A percentile compares a stretch with the other conserved stretches of the same genome.
Evolutionary conservation across 768 basidiomycete genomes (phyloP).

Genomic region (Amanita brunnescens): DNA sequence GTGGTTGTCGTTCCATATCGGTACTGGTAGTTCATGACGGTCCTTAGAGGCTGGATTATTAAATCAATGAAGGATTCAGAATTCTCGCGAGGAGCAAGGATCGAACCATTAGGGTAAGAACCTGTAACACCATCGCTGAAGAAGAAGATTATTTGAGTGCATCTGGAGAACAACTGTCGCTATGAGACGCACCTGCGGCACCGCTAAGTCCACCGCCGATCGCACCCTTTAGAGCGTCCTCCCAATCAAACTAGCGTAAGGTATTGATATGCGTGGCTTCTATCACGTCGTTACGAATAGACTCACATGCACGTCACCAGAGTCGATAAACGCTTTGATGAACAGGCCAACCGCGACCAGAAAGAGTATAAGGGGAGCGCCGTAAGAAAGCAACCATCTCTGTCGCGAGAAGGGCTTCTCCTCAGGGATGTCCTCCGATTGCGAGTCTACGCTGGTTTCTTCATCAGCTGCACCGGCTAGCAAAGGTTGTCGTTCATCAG

Average conservation of each 20-base stretch:
- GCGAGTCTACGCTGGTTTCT: too few species aligned
- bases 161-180: background rate
- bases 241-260: slow-evolving; percentile 61
- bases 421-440: background rate
- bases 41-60: slow-evolving; percentile 65
- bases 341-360: slow-evolving; percentile 38
- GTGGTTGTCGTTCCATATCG: slow-evolving; percentile 75
- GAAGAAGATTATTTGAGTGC: background rate
- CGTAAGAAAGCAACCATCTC: slow-evolving; percentile 13
- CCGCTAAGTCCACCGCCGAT: slow-evolving; percentile 88
- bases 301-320: slow-evolving; percentile 58
- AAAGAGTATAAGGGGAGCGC: slow-evolving; percentile 25
- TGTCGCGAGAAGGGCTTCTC: background rate
- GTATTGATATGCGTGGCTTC: background rate
- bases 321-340: slow-evolving; percentile 63
- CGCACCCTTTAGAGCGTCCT: slow-evolving; percentile 69
- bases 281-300: background rate
- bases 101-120: slow-evolving; percentile 74
- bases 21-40: slow-evolving; percentile 97
- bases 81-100: background rate
- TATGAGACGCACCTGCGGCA: slow-evolving; percentile 50
- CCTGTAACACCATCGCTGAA: slow-evolving; percentile 89
- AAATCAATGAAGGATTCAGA: background rate
- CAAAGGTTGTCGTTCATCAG: too few species aligned
- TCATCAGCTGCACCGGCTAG: too few species aligned